Evolutionary conservation across 768 basidiomycete species (phyloP), one percentile per base, ranked within the genome.

Genomic region (Daedaleopsis nitida): DNA sequence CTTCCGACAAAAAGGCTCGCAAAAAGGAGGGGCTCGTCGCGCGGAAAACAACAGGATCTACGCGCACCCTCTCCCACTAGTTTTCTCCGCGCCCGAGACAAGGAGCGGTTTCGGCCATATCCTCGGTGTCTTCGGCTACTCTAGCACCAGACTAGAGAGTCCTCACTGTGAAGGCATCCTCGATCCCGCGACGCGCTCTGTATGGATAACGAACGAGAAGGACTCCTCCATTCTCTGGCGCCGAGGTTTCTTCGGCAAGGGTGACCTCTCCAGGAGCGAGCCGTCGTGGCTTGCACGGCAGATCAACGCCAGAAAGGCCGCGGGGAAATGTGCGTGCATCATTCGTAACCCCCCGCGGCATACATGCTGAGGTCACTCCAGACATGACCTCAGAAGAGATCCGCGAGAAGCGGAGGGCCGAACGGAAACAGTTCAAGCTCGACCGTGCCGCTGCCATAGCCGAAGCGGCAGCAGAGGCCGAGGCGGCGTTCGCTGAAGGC

Each of bases 161-260:
- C 93, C 93, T 0, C 84, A 86, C 43, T 91, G 87, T 67, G 83
- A 86, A 65, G 95, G 92, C 9, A 71, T 86, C 9, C 89, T 91
- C 64, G 96, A 98, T 70, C 75, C 82, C 7, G 69, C 81, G 2
- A 94, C 95, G 16, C 86, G 86, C n/a, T 92, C 92, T 0, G 91
- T 98, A 10, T 97, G 94, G 94, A 81, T 98, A 3, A 77, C 82
- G 0, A 81, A 87, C 59, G 73, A 78, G 27, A 80, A 74, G 23
- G 86, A 94, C 70, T 85, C 86, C 47, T 79, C 79, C 64, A 75
- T 88, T 5, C 80, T 98, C 39, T 99, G 97, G 92, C 79, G 84
- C 49, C 77, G 91, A 61, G 97, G 97, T 0, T 98, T 98, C 77
- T 99, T 98, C 73, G 97, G 97, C 23, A 99, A 99, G 74, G 97